Percentiles rank a stretch among this genome's conserved stretches.
phyloP scores from a whole-genome alignment of 768 basidiomycete species.

The Agrocybe praecox region DNA sequence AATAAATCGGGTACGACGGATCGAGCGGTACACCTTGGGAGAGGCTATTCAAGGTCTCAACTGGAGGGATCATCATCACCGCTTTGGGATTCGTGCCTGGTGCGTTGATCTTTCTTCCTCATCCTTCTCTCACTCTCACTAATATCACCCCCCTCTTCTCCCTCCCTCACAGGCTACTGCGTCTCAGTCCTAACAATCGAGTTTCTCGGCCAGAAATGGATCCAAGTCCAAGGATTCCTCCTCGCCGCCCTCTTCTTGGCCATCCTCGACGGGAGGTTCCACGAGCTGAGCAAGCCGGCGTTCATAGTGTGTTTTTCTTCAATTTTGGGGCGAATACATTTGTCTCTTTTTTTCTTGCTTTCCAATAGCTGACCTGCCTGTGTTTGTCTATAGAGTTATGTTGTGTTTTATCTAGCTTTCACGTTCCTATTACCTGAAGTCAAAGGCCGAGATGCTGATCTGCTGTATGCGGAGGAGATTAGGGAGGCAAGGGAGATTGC shows the following conservation, averaged over 20 bases:
- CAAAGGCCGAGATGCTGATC: conserved; percentile 39
- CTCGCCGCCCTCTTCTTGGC: conserved; percentile 66
- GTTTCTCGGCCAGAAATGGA: conserved; percentile 63
- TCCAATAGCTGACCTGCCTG: neutral
- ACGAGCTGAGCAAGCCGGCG: conserved; percentile 51
- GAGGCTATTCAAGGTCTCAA: conserved; percentile 65
- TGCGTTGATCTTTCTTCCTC: too few species aligned
- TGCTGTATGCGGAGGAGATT: conserved; percentile 37
- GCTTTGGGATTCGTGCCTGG: conserved; percentile 79
- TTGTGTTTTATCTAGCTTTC: conserved; percentile 15
- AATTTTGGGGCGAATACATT: conserved; percentile 79
- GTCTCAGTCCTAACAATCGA: conserved; percentile 70
- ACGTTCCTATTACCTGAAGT: conserved; percentile 43
- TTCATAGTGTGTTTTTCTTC: conserved; percentile 82
- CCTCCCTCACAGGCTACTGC: too few species aligned
- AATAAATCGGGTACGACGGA: too few species aligned
- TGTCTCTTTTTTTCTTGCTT: conserved; percentile 22
- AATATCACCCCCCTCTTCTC: too few species aligned
- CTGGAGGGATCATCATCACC: conserved; percentile 73
- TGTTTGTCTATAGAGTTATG: conserved; percentile 25
- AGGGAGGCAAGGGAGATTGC: conserved; percentile 2
- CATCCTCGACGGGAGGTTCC: conserved; percentile 69
- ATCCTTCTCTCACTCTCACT: too few species aligned
- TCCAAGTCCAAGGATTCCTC: conserved; percentile 78
- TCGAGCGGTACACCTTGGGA: conserved; percentile 58